Evolutionary conservation across 352 stramenopile species (phyloP).

Genomic region (Pythium apleroticum): DNA sequence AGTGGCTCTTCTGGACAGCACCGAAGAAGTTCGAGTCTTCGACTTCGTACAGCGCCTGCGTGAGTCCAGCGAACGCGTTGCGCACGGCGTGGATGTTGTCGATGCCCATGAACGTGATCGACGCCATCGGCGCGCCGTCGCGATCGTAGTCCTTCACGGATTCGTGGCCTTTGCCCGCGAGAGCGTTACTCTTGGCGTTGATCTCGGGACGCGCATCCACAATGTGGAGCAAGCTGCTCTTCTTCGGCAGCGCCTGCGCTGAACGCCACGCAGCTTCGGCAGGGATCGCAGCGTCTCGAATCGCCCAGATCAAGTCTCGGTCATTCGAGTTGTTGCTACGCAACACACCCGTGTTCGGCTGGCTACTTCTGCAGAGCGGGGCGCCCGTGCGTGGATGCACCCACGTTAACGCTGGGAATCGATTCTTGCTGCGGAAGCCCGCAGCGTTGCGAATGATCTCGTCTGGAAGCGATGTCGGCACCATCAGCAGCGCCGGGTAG

Average conservation of each 20-base stretch:
- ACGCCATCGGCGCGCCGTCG: constrained; percentile 61
- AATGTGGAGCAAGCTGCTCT: constrained; percentile 80
- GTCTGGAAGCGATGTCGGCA: constrained; percentile 59
- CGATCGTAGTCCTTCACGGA: constrained; percentile 87
- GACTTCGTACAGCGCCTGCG: constrained; percentile 78
- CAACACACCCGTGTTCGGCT: constrained; percentile 95
- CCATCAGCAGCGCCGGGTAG: constrained; percentile 74
- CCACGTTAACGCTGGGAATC: constrained; percentile 89
- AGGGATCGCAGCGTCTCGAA: constrained; percentile 76
- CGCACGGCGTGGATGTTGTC: constrained; percentile 89
- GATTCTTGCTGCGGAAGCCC: constrained; percentile 73
- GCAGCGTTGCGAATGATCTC: constrained; percentile 68
- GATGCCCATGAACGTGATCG: constrained; percentile 88
- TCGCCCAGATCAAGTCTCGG: constrained; percentile 87
- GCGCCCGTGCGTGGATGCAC: constrained; percentile 87
- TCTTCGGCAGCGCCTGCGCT: constrained; percentile 46
- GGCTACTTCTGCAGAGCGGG: constrained; percentile 91
- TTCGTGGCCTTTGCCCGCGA: constrained; percentile 90
- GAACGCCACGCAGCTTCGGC: constrained; percentile 37
- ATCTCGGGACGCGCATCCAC: constrained; percentile 90
- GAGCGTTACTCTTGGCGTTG: constrained; percentile 89
- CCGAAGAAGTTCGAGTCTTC: constrained; percentile 86
- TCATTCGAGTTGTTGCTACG: constrained; percentile 91
- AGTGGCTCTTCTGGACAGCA: constrained; percentile 81
- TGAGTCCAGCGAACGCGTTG: constrained; percentile 63